These are phyloP conservation scores for Przewalskia tangutica DNA, from an alignment of 257 asterid genomes.

Conservation along the genomic window DNA sequence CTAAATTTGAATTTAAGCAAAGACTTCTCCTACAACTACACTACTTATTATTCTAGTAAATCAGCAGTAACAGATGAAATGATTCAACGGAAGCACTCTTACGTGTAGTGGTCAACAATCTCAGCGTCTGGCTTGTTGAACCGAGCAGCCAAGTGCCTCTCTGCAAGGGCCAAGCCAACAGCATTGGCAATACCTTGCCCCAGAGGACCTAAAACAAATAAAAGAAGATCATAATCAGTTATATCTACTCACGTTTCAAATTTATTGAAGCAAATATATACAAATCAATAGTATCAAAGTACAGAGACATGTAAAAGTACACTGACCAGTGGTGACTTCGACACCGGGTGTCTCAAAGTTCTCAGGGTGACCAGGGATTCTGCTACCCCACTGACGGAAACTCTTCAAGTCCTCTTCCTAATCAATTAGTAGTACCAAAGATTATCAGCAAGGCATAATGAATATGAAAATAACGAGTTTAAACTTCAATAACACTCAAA, in stretches of 20 bases:
- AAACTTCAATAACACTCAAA: not conserved
- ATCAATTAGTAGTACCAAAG: not conserved
- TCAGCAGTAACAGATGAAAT: too few species aligned
- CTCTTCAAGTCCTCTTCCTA: constrained; percentile 60
- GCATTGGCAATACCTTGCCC: constrained; percentile 88
- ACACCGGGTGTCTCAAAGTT: constrained; percentile 73
- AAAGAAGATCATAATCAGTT: constrained; percentile 7
- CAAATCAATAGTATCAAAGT: not conserved
- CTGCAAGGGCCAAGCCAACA: constrained; percentile 78
- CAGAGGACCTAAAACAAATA: constrained; percentile 54
- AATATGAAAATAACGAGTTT: constrained; percentile 2
- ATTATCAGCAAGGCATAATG: constrained; percentile 5
- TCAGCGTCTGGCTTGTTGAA: constrained; percentile 60
- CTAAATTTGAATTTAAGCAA: too few species aligned
- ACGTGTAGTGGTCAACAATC: constrained; percentile 81
- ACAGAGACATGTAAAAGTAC: not conserved
- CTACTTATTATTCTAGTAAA: too few species aligned
- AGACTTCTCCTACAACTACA: too few species aligned
- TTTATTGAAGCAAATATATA: not conserved
- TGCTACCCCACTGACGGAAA: constrained; percentile 77
- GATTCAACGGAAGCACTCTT: constrained; percentile 5
- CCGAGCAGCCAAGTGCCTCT: constrained; percentile 75
- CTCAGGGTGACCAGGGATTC: constrained; percentile 81
- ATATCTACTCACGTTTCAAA: not conserved
- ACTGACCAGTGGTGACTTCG: constrained; percentile 66